Base-by-base conservation (phyloP, 331 rosid species). In the Spiraea crenata region DNA sequence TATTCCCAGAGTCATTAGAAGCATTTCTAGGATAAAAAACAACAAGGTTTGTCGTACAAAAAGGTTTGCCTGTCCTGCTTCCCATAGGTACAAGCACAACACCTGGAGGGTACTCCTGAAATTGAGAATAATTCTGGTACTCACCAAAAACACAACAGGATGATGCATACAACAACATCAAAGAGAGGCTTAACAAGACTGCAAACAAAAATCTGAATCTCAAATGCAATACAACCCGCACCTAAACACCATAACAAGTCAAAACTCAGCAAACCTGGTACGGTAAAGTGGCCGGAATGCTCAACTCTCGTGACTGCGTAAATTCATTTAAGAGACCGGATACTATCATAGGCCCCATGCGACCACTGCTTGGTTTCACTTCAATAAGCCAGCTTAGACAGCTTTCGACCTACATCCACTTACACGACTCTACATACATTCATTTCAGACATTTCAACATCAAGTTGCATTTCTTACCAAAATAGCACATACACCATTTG, bases 31-130 rank as follows among this genome's bases (percentile, higher is more conserved):
- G 98, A 64, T 95, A 87, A 79, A 92, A 84, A 54, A 90, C 85
- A 64, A 88, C 73, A 87, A 92, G 73, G 82, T 92, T 92, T 79
- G 96, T 90, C 1, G 96, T 89, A 48, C 3, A 16, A 81, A 92
- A 92, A 76, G 98, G 96, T 62, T 70, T 90, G 16, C 2, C 70
- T 14, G 98, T 89, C 84, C 89, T 82, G 83, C 98, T 92, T 78
- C 78, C 78, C 84, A 92, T 77, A 40, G 98, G 98, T 56, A 92
- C 80, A 70, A 89, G 75, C 49, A 61, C 67, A 80, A 86, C 85
- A 77, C 95, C 92, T 55, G 91, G 90, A 48, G 96, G 96, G 68
- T 85, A 92, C 75, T 92, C 96, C 98, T 92, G 85, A 70, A 77
- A 80, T 65, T 63, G 42, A 65, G 72, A 63, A 38, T 4, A 61